Base-by-base conservation (phyloP, 2,329 filamentous ascomycete species). In the Trichoderma harzianum region DNA sequence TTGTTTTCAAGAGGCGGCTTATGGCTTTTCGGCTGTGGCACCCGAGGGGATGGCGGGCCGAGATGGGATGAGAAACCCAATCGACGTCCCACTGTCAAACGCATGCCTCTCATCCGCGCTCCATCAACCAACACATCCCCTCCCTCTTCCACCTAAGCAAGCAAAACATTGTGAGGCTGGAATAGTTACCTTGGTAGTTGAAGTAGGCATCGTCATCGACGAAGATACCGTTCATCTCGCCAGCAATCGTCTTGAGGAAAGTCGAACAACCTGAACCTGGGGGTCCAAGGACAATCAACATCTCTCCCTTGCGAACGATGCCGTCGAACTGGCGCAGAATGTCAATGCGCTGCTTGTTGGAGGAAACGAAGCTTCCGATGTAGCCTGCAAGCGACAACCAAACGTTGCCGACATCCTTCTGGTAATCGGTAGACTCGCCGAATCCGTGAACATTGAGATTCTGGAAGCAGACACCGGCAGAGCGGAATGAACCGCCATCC, bases 221-320 rank as follows among this genome's bases (percentile, higher is more conserved):
- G 75, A 87, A 89, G 76, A 97, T 90, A 66, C 94, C 94, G 75
- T 94, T 91, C 26, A 92, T 93, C 81, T 97, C 93, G 73, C 94
- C 93, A 4, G 93, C 89, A 75, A 97, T 89, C 0, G 93, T 93
- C 84, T 97, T 97, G 72, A 97, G 85, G 74, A 97, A 91, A 2
- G 94, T 97, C 18, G 92, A 93, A 80, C 94, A 97, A 69, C 92
- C 92, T n/a, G 87, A 86, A 53, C 88, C 88, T 2, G 92, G 92
- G 70, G 91, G 91, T 18, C 92, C 92, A 39, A 94, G 85, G 3
- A 93, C 92, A 18, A 93, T 90, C 32, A 93, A 82, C 90, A 94
- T 92, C 84, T 94, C 92, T 57, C 92, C 92, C 73, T 87, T 88
- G 77, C 88, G 85, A 1, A 93, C 89, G 0, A 93, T 78, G 30